Conservation (phyloP, 306 rosid species). For the Mucuna pruriens region DNA sequence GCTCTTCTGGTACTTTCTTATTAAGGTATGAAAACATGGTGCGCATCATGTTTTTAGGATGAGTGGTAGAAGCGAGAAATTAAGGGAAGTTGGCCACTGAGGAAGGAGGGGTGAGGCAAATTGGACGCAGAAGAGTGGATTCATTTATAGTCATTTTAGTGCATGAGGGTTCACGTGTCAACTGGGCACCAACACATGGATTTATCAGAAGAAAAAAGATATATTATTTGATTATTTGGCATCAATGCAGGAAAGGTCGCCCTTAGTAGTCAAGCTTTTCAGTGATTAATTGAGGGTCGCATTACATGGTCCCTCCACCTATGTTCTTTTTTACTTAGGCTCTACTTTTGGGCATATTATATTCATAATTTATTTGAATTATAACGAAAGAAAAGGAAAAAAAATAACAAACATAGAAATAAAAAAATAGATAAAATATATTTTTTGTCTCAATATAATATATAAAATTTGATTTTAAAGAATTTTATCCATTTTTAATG, state of each 20-base stretch:
- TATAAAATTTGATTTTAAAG: too few species aligned
- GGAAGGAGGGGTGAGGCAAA: conserved; percentile 21
- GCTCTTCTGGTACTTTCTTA: not conserved
- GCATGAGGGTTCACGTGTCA: not conserved
- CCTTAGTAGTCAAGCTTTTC: not conserved
- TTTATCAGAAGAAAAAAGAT: not conserved
- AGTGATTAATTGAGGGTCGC: not conserved
- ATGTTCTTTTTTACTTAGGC: not conserved
- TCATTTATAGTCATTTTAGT: conserved; percentile 27
- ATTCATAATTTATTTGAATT: not conserved
- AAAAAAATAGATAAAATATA: not conserved
- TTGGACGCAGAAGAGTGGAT: not conserved
- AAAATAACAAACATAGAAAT: not conserved
- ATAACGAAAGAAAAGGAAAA: too few species aligned
- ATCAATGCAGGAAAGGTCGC: not conserved
- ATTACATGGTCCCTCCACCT: not conserved
- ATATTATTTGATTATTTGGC: not conserved
- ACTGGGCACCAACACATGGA: not conserved
- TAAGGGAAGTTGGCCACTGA: not conserved
- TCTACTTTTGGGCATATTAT: not conserved
- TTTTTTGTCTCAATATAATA: too few species aligned
- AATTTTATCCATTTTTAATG: too few species aligned
- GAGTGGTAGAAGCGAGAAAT: not conserved
- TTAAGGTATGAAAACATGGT: conserved; percentile 32
- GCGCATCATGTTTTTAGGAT: conserved; percentile 36